Percentiles rank a stretch among this genome's conserved stretches.
Conservation (phyloP, 768 basidiomycete genomes). For the Trametes maxima region DNA sequence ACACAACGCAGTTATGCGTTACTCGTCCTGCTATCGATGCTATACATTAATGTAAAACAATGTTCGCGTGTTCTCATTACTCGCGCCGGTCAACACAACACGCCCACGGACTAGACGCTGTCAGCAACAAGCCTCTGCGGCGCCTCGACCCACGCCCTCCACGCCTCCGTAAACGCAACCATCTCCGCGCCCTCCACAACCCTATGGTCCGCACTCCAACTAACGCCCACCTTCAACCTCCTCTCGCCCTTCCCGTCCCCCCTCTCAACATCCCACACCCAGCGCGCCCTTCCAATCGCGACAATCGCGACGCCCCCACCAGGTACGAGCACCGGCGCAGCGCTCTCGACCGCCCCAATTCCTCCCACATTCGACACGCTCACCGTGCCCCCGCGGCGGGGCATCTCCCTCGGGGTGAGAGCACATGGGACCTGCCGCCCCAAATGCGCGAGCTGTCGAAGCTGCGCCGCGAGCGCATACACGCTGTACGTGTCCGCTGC, state of each 20-base stretch:
- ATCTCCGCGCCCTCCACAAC: constrained; percentile 89
- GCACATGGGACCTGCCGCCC: constrained; percentile 69
- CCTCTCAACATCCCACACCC: constrained; percentile 71
- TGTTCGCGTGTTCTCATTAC: background rate
- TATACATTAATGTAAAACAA: background rate
- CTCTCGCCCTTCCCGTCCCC: constrained; percentile 50
- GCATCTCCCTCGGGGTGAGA: constrained; percentile 70
- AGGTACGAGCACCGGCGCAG: constrained; percentile 75
- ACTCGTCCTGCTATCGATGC: background rate
- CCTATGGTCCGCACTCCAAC: constrained; percentile 87
- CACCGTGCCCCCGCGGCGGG: constrained; percentile 73
- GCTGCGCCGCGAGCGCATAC: constrained; percentile 60
- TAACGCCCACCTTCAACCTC: constrained; percentile 62
- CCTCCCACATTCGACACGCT: constrained; percentile 84
- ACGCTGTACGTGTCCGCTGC: constrained; percentile 55
- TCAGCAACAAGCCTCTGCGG: constrained; percentile 70
- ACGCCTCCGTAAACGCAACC: constrained; percentile 84
- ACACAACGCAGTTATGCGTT: background rate
- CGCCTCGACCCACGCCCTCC: constrained; percentile 78
- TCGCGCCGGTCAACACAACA: background rate
- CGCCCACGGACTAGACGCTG: constrained; percentile 30
- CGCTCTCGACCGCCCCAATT: constrained; percentile 70
- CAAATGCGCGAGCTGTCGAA: constrained; percentile 62
- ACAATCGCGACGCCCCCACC: constrained; percentile 88
- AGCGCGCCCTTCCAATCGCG: constrained; percentile 75